Percentiles rank a stretch among this genome's conserved stretches.
Evolutionary conservation across 228 moss, liverwort and hornwort species (phyloP).

Genomic region (Sphagnum magellanicum): DNA sequence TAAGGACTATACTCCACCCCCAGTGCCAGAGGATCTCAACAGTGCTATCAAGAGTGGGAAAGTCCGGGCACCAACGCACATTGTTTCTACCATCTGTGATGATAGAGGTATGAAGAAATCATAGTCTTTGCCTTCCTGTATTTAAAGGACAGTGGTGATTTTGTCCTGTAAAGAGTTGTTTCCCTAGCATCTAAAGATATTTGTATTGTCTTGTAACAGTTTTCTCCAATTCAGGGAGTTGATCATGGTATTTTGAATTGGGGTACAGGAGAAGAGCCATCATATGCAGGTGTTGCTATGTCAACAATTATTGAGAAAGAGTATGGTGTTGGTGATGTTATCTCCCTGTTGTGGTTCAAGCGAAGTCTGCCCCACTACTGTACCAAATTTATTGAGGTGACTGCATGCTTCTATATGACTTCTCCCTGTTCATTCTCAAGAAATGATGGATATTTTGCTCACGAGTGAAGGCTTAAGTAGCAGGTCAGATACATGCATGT

Average conservation of each 20-base stretch:
- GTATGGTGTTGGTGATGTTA: conserved; percentile 75
- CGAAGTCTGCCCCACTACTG: conserved; percentile 85
- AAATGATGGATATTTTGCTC: too few species aligned
- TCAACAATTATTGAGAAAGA: conserved; percentile 83
- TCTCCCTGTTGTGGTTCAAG: conserved; percentile 90
- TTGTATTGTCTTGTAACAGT: too few species aligned
- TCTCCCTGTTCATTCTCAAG: too few species aligned
- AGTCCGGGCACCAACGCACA: conserved; percentile 87
- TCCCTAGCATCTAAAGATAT: too few species aligned
- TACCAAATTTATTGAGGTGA: conserved; percentile 79
- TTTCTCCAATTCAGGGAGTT: too few species aligned
- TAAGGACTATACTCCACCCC: conserved; percentile 41
- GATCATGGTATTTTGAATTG: too few species aligned
- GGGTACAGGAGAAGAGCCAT: conserved; percentile 69
- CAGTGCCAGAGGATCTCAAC: conserved; percentile 83
- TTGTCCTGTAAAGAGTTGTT: too few species aligned
- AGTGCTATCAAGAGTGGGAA: conserved; percentile 78
- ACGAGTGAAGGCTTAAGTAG: too few species aligned
- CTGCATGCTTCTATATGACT: too few species aligned
- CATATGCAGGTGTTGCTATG: conserved; percentile 86
- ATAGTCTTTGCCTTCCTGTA: too few species aligned
- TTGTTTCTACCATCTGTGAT: conserved; percentile 94
- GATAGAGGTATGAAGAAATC: conserved; percentile 49
- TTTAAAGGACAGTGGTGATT: too few species aligned
- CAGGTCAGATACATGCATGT: too few species aligned